Percentiles rank a stretch among this genome's conserved stretches.
Evolutionary conservation across 768 basidiomycete genomes (phyloP).

Genomic region (Naganishia antarctica): DNA sequence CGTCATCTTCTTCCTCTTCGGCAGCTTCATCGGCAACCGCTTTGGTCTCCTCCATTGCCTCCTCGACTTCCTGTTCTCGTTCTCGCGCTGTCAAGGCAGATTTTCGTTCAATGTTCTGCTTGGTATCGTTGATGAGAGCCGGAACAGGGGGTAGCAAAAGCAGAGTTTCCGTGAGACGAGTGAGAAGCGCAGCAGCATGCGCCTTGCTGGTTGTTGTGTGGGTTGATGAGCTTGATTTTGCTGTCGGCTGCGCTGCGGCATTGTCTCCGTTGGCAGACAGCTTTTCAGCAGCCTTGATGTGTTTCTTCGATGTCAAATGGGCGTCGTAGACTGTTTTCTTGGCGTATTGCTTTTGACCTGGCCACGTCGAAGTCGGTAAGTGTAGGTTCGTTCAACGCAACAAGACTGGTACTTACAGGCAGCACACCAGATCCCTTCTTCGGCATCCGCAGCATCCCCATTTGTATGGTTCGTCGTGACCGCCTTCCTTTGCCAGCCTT

Average conservation of each 20-base stretch:
- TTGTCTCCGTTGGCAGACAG: constrained; percentile 51
- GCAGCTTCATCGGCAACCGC: constrained; percentile 40
- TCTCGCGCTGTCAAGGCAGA: constrained; percentile 97
- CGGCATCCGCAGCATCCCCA: constrained; percentile 49
- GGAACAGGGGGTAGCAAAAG: constrained; percentile 59
- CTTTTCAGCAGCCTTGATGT: constrained; percentile 80
- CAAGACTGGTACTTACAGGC: constrained; percentile 63
- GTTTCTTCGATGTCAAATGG: constrained; percentile 91
- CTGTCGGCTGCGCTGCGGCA: not conserved
- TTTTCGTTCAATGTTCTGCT: constrained; percentile 90
- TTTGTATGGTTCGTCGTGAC: constrained; percentile 51
- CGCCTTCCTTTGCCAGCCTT: constrained; percentile 64
- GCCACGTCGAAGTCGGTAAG: not conserved
- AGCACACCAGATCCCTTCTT: constrained; percentile 84
- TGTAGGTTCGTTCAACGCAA: constrained; percentile 11
- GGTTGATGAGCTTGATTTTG: constrained; percentile 54
- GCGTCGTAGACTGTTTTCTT: constrained; percentile 98
- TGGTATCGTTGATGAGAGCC: constrained; percentile 74
- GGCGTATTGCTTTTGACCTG: constrained; percentile 89
- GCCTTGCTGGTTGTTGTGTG: constrained; percentile 30
- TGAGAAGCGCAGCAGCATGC: constrained; percentile 60
- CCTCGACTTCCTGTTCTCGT: constrained; percentile 74
- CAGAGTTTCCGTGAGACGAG: constrained; percentile 65
- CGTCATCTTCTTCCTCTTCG: constrained; percentile 83
- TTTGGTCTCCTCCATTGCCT: constrained; percentile 54